Percentiles rank a stretch among this genome's conserved stretches.
Evolutionary conservation across 2,329 filamentous ascomycete species (phyloP).

Genomic region (Neobulgaria alba): DNA sequence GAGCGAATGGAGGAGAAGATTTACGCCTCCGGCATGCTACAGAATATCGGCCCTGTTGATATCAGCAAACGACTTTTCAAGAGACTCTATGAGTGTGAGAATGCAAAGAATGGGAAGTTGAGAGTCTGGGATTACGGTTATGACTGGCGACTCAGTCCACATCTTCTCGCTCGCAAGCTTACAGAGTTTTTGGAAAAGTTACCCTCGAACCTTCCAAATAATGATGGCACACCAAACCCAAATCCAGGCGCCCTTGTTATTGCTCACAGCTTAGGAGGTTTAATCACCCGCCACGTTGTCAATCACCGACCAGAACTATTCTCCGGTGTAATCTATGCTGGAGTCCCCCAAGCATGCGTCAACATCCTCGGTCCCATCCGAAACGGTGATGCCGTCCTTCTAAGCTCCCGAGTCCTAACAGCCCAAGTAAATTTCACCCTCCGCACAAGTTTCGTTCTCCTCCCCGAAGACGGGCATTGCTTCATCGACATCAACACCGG

Average conservation of each 20-base stretch:
- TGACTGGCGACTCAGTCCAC: constrained; percentile 85
- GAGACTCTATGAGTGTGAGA: constrained; percentile 64
- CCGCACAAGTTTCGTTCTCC: constrained; percentile 72
- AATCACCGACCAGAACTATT: constrained; percentile 82
- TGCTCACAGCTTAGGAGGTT: constrained; percentile 77
- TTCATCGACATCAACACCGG: constrained; percentile 72
- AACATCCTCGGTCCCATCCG: constrained; percentile 86
- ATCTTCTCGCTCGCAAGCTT: constrained; percentile 63
- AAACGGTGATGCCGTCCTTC: constrained; percentile 84
- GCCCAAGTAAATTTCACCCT: constrained; percentile 91
- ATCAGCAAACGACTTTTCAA: constrained; percentile 78
- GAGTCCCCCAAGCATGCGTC: constrained; percentile 75
- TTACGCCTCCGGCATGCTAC: constrained; percentile 79
- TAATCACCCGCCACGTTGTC: constrained; percentile 82
- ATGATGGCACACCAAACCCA: constrained; percentile 34
- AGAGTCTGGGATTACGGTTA: constrained; percentile 88
- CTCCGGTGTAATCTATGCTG: constrained; percentile 76
- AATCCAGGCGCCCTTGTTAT: constrained; percentile 69
- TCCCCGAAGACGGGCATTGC: constrained; percentile 80
- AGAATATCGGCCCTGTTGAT: constrained; percentile 84
- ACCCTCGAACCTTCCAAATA: constrained; percentile 57
- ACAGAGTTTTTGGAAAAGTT: constrained; percentile 64
- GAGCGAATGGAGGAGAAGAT: constrained; percentile 76
- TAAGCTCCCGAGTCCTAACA: constrained; percentile 83
- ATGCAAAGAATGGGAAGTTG: constrained; percentile 60